These are phyloP conservation scores for Musa acuminata DNA, from an alignment of 176 grass and related monocot species.

Conservation along the genomic window DNA sequence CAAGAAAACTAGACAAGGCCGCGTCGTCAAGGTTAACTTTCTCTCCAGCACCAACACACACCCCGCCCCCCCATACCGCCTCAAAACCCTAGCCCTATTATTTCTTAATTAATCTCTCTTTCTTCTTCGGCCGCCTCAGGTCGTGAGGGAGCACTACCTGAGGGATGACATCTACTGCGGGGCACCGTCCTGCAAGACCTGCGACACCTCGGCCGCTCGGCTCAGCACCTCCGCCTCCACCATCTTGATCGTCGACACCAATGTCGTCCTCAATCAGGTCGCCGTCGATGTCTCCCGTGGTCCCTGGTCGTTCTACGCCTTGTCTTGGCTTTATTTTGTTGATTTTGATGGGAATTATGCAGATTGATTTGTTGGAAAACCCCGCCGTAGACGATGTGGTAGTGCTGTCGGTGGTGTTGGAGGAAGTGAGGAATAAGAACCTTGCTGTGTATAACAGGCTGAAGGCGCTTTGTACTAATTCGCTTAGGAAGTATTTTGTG, in stretches of 20 bases:
- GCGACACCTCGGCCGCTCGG: slow-evolving; percentile 39
- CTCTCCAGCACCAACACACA: no score
- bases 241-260: slow-evolving; percentile 87
- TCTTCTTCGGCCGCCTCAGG: slow-evolving; percentile 20
- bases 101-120: neutral
- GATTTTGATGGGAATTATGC: neutral
- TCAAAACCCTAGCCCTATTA: slow-evolving; percentile 5
- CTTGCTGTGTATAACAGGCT: slow-evolving; percentile 75
- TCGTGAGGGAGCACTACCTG: slow-evolving; percentile 96
- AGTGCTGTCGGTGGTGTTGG: slow-evolving; percentile 78
- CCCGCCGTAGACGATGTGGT: slow-evolving; percentile 76
- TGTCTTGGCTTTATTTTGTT: neutral
- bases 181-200: slow-evolving; percentile 47
- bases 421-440: slow-evolving; percentile 94
- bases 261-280: slow-evolving; percentile 90
- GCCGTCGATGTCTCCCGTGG: neutral
- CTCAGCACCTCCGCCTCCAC: slow-evolving; percentile 41
- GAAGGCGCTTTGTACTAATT: slow-evolving; percentile 73
- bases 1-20: slow-evolving; percentile 88
- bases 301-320: neutral
- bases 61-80: neutral
- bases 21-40: slow-evolving; percentile 59
- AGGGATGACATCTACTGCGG: slow-evolving; percentile 88
- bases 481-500: slow-evolving; percentile 69
- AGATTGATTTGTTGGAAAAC: slow-evolving; percentile 96